Percentiles rank a stretch among this genome's conserved stretches.
These are phyloP conservation scores for Metschnikowia baotianmanensis DNA, from an alignment of 805 yeast species.

Conservation along the genomic window DNA sequence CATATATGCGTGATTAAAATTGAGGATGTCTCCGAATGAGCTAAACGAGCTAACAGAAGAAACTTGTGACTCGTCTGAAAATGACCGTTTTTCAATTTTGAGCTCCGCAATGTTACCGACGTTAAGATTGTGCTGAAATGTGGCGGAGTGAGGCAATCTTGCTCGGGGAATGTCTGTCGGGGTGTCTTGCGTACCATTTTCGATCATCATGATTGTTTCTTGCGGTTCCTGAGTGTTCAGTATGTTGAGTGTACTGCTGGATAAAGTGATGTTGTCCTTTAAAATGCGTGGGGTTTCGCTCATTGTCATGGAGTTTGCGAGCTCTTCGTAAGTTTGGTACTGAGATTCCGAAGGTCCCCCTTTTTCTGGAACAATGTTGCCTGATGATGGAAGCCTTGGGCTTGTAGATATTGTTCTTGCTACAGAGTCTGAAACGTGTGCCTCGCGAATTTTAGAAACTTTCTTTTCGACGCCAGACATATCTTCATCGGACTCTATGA, in stretches of 20 bases:
- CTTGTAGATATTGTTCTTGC: too few species aligned
- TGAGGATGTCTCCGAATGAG: slow-evolving; percentile 30
- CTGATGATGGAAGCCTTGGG: too few species aligned
- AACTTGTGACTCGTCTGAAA: slow-evolving; percentile 37
- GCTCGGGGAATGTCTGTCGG: background rate
- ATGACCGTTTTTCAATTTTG: slow-evolving; percentile 23
- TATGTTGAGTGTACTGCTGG: too few species aligned
- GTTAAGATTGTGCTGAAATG: slow-evolving; percentile 16
- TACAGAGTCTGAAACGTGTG: too few species aligned
- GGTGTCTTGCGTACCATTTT: background rate
- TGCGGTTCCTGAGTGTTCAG: too few species aligned
- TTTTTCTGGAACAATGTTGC: too few species aligned
- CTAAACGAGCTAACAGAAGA: slow-evolving; percentile 39
- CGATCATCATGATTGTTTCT: background rate
- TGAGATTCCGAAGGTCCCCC: too few species aligned
- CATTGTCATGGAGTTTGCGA: background rate
- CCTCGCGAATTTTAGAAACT: too few species aligned
- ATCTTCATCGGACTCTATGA: too few species aligned
- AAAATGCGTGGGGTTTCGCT: too few species aligned
- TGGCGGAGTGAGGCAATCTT: slow-evolving; percentile 8
- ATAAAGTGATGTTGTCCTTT: too few species aligned
- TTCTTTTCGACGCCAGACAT: background rate
- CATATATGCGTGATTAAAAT: slow-evolving; percentile 12
- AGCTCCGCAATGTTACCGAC: slow-evolving; percentile 10
- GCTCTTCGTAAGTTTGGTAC: too few species aligned